Conservation (phyloP, 805 yeast genomes). For the Blastobotrys parvus region DNA sequence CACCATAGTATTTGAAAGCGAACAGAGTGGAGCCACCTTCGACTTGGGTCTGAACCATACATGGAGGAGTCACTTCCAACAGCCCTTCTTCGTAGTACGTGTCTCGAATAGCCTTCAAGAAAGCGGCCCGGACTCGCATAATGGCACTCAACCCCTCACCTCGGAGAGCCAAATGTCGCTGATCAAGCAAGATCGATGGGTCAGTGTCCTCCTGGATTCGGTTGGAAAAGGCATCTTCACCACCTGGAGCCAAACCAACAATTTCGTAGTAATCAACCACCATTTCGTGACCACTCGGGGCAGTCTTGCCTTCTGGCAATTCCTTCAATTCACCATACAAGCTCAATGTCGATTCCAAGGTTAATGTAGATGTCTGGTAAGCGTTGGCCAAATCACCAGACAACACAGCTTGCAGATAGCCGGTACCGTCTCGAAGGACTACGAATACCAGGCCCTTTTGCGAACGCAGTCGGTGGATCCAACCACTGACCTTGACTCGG, state of each 20-base stretch:
- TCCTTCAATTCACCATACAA: conserved; percentile 73
- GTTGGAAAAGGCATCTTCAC: conserved; percentile 92
- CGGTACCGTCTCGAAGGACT: conserved; percentile 93
- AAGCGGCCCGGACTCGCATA: conserved; percentile 86
- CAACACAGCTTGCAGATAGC: conserved; percentile 78
- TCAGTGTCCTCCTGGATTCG: conserved; percentile 90
- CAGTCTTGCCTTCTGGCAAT: conserved; percentile 92
- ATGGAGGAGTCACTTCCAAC: conserved; percentile 95
- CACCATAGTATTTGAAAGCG: conserved; percentile 89
- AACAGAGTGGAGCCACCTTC: conserved; percentile 98
- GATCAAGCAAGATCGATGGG: conserved; percentile 85
- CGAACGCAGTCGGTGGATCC: conserved; percentile 90
- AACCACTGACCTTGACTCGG: conserved; percentile 79
- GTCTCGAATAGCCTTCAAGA: conserved; percentile 65
- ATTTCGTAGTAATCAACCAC: conserved; percentile 83
- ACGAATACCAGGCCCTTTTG: conserved; percentile 90
- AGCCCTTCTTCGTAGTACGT: conserved; percentile 67
- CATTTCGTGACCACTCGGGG: conserved; percentile 96
- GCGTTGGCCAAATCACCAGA: conserved; percentile 91
- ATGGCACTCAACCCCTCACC: conserved; percentile 92
- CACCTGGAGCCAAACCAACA: conserved; percentile 90
- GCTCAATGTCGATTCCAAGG: conserved; percentile 78
- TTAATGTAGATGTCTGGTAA: conserved; percentile 71
- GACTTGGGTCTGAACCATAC: conserved; percentile 99
- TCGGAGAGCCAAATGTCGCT: conserved; percentile 91